phyloP scores from a whole-genome alignment of 306 rosid genomes.

The Cucumis melo region DNA sequence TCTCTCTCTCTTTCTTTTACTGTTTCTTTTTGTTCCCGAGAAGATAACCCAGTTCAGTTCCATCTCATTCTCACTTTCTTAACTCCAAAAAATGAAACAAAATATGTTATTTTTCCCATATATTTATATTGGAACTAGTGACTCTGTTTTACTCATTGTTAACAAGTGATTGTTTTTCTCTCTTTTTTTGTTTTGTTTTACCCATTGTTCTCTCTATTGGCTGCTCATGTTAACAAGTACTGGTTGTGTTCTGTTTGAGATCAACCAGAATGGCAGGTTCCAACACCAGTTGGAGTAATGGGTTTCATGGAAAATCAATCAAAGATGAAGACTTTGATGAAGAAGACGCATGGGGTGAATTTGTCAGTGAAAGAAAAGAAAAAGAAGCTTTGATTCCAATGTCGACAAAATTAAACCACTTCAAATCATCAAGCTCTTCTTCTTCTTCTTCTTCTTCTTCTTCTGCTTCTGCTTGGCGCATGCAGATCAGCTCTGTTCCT shows the following conservation, averaged over 20 bases:
- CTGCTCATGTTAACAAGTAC: neutral
- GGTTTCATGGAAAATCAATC: slow-evolving; percentile 19
- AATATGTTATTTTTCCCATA: slow-evolving; percentile 7
- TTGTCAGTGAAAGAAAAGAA: slow-evolving; percentile 13
- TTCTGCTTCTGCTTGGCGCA: slow-evolving; percentile 37
- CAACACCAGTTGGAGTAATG: slow-evolving; percentile 20
- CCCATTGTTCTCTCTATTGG: neutral
- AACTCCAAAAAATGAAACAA: neutral
- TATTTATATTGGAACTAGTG: slow-evolving; percentile 16
- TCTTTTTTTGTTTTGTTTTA: neutral
- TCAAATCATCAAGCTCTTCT: slow-evolving; percentile 20
- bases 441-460: slow-evolving; percentile 12
- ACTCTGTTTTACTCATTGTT: slow-evolving; percentile 1
- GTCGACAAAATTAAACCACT: slow-evolving; percentile 12
- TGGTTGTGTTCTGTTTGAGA: slow-evolving; percentile 8
- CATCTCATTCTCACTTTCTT: neutral
- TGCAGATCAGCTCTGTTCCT: slow-evolving; percentile 14
- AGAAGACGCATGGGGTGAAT: slow-evolving; percentile 39
- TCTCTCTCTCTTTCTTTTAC: slow-evolving; percentile 18
- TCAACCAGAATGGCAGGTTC: slow-evolving; percentile 43
- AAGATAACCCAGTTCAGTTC: neutral
- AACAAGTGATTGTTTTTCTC: neutral
- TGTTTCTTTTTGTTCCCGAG: slow-evolving; percentile 55
- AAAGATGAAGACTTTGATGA: slow-evolving; percentile 47
- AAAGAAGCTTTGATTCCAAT: slow-evolving; percentile 17